These are phyloP conservation scores for Wickerhamiella bombiphila DNA, from an alignment of 805 yeast genomes.

Conservation along the genomic window DNA sequence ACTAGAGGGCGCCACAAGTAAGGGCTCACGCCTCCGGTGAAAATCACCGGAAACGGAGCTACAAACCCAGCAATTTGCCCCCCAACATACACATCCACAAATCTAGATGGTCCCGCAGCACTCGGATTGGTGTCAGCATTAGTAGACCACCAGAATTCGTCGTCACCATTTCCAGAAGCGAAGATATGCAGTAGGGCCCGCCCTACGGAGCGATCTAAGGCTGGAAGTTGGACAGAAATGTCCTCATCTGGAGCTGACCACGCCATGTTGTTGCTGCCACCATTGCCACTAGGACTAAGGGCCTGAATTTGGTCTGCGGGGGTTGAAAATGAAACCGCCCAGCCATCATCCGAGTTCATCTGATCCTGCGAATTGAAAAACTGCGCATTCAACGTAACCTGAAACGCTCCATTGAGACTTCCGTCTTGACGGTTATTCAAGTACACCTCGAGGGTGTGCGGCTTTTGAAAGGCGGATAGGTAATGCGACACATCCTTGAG, in stretches of 20 bases:
- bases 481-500: conserved; percentile 56
- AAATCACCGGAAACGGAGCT: conserved; percentile 59
- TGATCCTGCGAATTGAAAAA: conserved; percentile 26
- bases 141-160: conserved; percentile 63
- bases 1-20: conserved; percentile 72
- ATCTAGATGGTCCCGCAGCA: conserved; percentile 27
- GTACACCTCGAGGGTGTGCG: conserved; percentile 19
- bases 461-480: conserved; percentile 32
- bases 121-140: neutral
- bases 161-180: conserved; percentile 62
- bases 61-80: conserved; percentile 45
- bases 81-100: conserved; percentile 46
- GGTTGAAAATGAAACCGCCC: conserved; percentile 11
- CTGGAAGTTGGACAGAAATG: conserved; percentile 8
- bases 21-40: conserved; percentile 72
- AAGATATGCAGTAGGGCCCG: conserved; percentile 42
- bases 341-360: conserved; percentile 10
- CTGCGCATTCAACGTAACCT: conserved; percentile 36
- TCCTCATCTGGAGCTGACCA: conserved; percentile 15
- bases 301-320: conserved; percentile 8
- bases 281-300: conserved; percentile 3
- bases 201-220: conserved; percentile 11
- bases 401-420: conserved; percentile 45
- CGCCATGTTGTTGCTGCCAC: conserved; percentile 2
- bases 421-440: conserved; percentile 45